phyloP scores from a whole-genome alignment of 192 early-diverging fungal genomes.

The Backusella parvicylindrica region DNA sequence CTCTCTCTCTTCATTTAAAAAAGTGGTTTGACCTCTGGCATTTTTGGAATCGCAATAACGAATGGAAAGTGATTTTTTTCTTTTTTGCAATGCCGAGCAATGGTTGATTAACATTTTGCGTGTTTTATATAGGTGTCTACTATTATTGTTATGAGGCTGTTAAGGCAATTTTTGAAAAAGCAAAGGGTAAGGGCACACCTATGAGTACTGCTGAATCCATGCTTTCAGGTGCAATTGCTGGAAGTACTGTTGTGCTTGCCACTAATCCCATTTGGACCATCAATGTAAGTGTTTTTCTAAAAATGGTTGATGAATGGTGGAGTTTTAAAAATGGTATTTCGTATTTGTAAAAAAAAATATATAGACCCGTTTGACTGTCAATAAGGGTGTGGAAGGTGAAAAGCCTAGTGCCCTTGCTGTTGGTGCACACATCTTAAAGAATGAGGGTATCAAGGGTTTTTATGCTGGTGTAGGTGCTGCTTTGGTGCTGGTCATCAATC shows the following conservation, averaged over 20 bases:
- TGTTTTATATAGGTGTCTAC: slow-evolving; percentile 39
- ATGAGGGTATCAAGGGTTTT: slow-evolving; percentile 85
- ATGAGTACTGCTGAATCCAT: slow-evolving; percentile 90
- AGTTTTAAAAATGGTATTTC: not conserved
- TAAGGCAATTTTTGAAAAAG: slow-evolving; percentile 80
- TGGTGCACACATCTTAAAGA: slow-evolving; percentile 76
- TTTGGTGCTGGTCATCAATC: slow-evolving; percentile 97
- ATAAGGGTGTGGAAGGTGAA: slow-evolving; percentile 58
- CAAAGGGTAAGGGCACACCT: slow-evolving; percentile 45
- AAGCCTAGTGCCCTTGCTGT: slow-evolving; percentile 31
- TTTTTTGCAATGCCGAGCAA: not conserved
- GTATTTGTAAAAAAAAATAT: slow-evolving; percentile 5
- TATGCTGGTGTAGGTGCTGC: slow-evolving; percentile 93
- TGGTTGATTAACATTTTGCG: not conserved
- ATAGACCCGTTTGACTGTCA: slow-evolving; percentile 82
- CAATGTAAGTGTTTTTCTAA: slow-evolving; percentile 58
- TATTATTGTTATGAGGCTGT: slow-evolving; percentile 89
- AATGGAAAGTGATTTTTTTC: slow-evolving; percentile 72
- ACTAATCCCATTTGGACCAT: slow-evolving; percentile 99
- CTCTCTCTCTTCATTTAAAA: not conserved
- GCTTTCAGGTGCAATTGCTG: slow-evolving; percentile 90
- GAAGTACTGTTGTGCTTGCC: slow-evolving; percentile 73
- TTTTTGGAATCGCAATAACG: slow-evolving; percentile 96
- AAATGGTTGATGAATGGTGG: not conserved
- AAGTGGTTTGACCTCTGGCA: slow-evolving; percentile 89